Base-by-base conservation (phyloP, 2,329 filamentous ascomycete genomes). In the Phoma sp. region DNA sequence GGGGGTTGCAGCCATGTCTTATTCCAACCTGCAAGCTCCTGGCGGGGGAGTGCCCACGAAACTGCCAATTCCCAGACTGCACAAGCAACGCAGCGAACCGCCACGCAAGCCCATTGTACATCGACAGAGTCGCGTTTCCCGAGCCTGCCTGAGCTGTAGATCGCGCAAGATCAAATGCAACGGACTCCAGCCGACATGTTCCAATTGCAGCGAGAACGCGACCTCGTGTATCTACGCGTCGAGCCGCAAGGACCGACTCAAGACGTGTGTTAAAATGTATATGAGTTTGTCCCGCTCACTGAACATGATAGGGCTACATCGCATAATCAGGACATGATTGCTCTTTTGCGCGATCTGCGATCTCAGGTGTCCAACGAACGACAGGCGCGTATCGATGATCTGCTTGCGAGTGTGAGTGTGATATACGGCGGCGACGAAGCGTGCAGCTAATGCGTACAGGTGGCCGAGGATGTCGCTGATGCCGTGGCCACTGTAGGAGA, bases 141-240 rank as follows among this genome's bases (percentile, higher is more conserved):
- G 66, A 24, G 74, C 74, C 5, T 77, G 74, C 47, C 55, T 69
- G 32, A 66, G 57, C 29, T 77, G 74, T 54, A 66, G 73, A 8
- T 55, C 63, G 13, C 63, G 73, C 22, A 77, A 77, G 51, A 69
- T 74, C 55, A 75, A 72, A 40, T 77, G 74, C 59, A 70, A 71
- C 59, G 74, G 74, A 4, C 58, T 52, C 24, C 66, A 61, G 23
- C 74, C 74, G 2, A 35, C 46, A 22, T 77, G 74, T 57, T 58
- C 65, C 9, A 70, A 74, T 27, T 77, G 75, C 49, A 49, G 49
- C 23, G 64, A 68, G 9, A 65, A 64, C 44, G 50, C 59, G 7
- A 35, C 64, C 4, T 30, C 59, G 2, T 77, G 74, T 54, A 57
- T 67, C 23, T 77, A 77, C 61, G 57, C 59, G 10, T 66, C 68